phyloP scores from a whole-genome alignment of 1,284 basidiomycete genomes.

The Apiotrichum sp. region DNA sequence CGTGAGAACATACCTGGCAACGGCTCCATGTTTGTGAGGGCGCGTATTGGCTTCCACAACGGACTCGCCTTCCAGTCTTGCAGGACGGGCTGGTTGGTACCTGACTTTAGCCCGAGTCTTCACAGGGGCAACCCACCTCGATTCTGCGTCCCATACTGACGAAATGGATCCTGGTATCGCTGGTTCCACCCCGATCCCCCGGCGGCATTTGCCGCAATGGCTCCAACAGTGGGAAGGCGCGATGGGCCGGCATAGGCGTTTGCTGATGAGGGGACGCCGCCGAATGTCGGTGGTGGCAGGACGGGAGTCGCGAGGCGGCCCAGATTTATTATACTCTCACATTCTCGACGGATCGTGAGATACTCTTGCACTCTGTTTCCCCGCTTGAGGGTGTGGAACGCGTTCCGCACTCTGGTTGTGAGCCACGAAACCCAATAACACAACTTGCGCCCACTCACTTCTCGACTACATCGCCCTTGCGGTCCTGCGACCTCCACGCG shows the following conservation, averaged over 20 bases:
- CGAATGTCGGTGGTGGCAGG: slow-evolving; percentile 19
- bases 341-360: slow-evolving; percentile 16
- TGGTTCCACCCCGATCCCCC: background rate
- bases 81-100: slow-evolving; percentile 6
- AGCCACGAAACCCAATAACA: background rate
- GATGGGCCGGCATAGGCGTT: slow-evolving; percentile 2
- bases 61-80: slow-evolving; percentile 44
- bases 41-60: slow-evolving; percentile 44
- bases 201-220: background rate
- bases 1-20: slow-evolving; percentile 26
- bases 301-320: background rate
- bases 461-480: slow-evolving; percentile 33
- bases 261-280: slow-evolving; percentile 8
- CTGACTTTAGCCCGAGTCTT: background rate
- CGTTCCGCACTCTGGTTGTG: slow-evolving; percentile 18
- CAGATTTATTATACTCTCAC: slow-evolving; percentile 16
- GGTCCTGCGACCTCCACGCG: slow-evolving; percentile 24
- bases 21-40: slow-evolving; percentile 35
- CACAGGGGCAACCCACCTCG: background rate
- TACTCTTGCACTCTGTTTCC: slow-evolving; percentile 16
- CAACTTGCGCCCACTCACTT: slow-evolving; percentile 23
- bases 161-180: background rate
- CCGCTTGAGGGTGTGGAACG: slow-evolving; percentile 22
- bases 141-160: background rate
- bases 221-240: background rate